A percentile compares a stretch with the other conserved stretches of the same genome.
phyloP scores from a whole-genome alignment of 179 eudicot species.

The Gypsophila paniculata region DNA sequence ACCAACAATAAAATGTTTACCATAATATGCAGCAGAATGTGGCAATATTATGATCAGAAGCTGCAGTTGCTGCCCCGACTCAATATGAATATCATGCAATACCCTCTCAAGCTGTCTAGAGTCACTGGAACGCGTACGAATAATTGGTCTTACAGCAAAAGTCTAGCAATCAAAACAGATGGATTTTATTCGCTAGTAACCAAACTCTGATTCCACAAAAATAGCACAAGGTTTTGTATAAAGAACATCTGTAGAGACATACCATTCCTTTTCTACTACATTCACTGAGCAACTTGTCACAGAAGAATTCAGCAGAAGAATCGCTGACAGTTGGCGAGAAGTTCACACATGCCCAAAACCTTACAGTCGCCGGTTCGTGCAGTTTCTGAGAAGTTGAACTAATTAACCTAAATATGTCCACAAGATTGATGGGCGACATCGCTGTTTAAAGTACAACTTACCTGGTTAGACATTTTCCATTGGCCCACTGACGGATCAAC shows the following conservation, averaged over 20 bases:
- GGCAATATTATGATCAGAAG: conserved; percentile 23
- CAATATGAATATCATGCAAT: conserved; percentile 13
- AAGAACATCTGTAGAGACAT: background rate
- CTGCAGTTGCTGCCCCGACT: conserved; percentile 13
- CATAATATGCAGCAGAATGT: conserved; percentile 8
- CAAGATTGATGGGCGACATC: background rate
- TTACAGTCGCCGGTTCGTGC: conserved; percentile 10
- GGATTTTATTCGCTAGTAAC: background rate
- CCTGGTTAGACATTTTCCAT: conserved; percentile 19
- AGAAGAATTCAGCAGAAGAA: background rate
- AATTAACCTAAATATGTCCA: background rate
- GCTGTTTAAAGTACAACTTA: background rate
- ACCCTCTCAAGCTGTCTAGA: conserved; percentile 1
- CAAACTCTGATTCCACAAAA: background rate
- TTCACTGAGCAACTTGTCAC: background rate
- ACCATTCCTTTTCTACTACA: conserved; percentile 22
- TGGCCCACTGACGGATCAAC: conserved; percentile 15
- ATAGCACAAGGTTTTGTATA: background rate
- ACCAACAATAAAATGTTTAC: background rate
- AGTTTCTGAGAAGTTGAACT: conserved; percentile 9
- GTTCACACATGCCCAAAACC: conserved; percentile 21
- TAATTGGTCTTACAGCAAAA: conserved; percentile 13
- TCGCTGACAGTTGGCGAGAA: background rate
- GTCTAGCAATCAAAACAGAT: conserved; percentile 8
- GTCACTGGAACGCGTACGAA: conserved; percentile 2